These are phyloP conservation scores for Rhynchospora breviuscula DNA, from an alignment of 176 grass and related monocot species.

Conservation along the genomic window DNA sequence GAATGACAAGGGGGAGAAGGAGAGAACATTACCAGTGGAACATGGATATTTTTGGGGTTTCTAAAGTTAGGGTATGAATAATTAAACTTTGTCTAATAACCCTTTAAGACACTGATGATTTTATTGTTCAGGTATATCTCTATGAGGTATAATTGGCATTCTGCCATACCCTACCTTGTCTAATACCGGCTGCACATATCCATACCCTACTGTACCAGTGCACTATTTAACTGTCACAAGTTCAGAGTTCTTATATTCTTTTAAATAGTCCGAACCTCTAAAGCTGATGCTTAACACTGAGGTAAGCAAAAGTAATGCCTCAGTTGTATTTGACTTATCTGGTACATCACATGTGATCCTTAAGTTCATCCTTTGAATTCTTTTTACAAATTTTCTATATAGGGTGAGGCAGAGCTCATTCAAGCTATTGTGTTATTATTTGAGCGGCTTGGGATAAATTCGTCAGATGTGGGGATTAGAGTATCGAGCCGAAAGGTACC, in stretches of 20 bases:
- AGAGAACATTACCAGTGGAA: slow-evolving; percentile 98
- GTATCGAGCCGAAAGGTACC: slow-evolving; percentile 79
- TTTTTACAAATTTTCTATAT: slow-evolving; percentile 14
- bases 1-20: slow-evolving; percentile 87
- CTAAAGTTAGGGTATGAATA: slow-evolving; percentile 63
- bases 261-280: background rate
- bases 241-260: background rate
- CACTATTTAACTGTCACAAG: background rate
- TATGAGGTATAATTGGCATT: background rate
- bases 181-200: background rate
- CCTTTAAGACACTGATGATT: background rate
- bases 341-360: background rate
- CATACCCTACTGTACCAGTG: background rate
- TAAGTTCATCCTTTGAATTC: background rate
- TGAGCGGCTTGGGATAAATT: slow-evolving; percentile 73
- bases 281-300: background rate
- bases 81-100: background rate
- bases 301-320: background rate
- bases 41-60: slow-evolving; percentile 86
- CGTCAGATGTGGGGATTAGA: slow-evolving; percentile 68
- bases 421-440: slow-evolving; percentile 78
- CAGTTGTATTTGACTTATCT: background rate
- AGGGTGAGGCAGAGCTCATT: slow-evolving; percentile 85
- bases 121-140: background rate
- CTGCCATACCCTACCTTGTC: too few relatives aligned